Conservation (phyloP, 306 rosid species). For the Urtica urens region DNA sequence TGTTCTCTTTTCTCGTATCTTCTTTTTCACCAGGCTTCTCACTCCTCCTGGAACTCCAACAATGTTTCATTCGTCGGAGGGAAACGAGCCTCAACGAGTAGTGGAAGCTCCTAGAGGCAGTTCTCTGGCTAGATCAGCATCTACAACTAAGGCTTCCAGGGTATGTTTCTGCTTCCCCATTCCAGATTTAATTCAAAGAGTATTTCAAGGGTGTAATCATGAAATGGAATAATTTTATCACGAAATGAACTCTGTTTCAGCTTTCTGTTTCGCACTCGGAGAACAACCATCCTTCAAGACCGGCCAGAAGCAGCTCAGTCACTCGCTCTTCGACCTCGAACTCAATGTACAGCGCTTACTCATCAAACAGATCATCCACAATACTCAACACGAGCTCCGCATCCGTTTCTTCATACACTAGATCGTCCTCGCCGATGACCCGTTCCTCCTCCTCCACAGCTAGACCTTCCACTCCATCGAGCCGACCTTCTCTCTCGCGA, state of each 20-base stretch:
- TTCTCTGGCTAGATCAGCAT: constrained; percentile 46
- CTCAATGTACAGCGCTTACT: constrained; percentile 46
- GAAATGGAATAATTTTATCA: constrained; percentile 16
- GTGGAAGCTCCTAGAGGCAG: constrained; percentile 45
- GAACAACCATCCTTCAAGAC: constrained; percentile 53
- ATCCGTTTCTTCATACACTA: constrained; percentile 80
- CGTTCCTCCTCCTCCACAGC: constrained; percentile 48
- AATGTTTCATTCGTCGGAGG: constrained; percentile 52
- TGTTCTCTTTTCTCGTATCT: neutral
- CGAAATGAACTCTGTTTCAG: constrained; percentile 35
- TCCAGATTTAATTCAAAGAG: too few relatives aligned
- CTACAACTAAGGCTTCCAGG: constrained; percentile 69
- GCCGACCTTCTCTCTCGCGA: constrained; percentile 50
- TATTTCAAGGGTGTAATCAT: neutral
- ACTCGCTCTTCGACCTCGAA: constrained; percentile 66
- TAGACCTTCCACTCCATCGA: constrained; percentile 80
- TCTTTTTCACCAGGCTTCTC: constrained; percentile 73
- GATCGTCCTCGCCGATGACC: constrained; percentile 76
- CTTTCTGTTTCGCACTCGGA: constrained; percentile 85
- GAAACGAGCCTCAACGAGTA: constrained; percentile 40
- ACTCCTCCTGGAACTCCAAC: constrained; percentile 98
- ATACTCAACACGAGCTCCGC: constrained; percentile 95
- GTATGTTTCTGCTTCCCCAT: constrained; percentile 42
- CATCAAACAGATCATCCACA: constrained; percentile 64
- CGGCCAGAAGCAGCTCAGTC: constrained; percentile 92